Evolutionary conservation across 306 rosid genomes (phyloP), one percentile per base, ranked within the genome.

Genomic region (Corylus americana): DNA sequence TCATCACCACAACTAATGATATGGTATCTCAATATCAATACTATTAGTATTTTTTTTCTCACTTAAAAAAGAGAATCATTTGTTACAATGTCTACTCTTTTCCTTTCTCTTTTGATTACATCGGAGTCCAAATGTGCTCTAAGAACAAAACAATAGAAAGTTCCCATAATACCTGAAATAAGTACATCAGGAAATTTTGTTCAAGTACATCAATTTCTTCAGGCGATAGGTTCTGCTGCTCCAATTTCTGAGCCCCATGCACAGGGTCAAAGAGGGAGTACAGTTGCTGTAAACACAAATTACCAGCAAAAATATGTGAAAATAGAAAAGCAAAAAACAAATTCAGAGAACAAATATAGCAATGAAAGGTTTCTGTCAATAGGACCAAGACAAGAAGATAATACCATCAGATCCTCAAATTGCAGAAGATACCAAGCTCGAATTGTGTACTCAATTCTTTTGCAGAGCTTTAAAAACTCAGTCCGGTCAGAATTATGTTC

Each of bases 341-440:
- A 77, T 83, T 71, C 55, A 82, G 58, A 59, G 78, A 67, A 78
- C 77, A 51, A 29, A 51, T 5, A 10, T 54, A 71, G 74, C 64
- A 55, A 75, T 70, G 53, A 42, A 17, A 76, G 53, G 20, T 74
- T 73, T 58, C 45, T 78, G 58, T 69, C 37, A 55, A 48, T 76
- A 63, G 78, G 44, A 59, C 83, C 72, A 77, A 74, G 70, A 48
- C 78, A 69, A 16, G 35, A 83, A 50, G 37, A 72, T n/a, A 59
- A 53, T 90, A 95, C 97, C 99, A 95, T 95, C 90, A 95, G 85
- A 82, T 95, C 99, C 86, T 95, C 99, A 76, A 93, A 95, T 62
- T 95, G 99, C 55, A 95, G 90, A 74, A 92, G 96, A 81, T 91
- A 95, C 99, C 98, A 95, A 58, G 99, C 99, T 74, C 99, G 90